Base-by-base conservation (phyloP, 2,329 filamentous ascomycete genomes). In the Incumbomyces lentus region DNA sequence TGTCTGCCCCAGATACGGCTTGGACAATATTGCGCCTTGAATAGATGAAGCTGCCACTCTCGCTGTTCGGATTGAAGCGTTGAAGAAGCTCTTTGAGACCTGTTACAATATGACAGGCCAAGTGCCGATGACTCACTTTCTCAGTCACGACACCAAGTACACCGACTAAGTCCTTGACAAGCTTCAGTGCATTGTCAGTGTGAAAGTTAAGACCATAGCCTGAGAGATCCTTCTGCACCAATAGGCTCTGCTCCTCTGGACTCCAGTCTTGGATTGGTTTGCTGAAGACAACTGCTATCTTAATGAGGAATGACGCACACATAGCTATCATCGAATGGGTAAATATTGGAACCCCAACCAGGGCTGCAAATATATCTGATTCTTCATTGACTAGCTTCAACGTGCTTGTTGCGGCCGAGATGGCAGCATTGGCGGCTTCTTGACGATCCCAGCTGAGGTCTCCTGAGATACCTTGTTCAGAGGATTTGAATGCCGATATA, bases 361-460 rank as follows among this genome's bases (percentile, higher is more conserved):
- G 62, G 11, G 71, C 70, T 29, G 67, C 64, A 2, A 66, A 63
- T 35, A 74, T 69, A 51, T 72, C 66, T 6, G 60, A 56, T 33
- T 73, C 71, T 14, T 74, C 67, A 1, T 69, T 60, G 1, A 67
- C 62, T 55, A 69, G 67, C 38, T 67, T 68, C 2, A 74, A 58
- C 29, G 65, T 68, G 6, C 64, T 62, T 61, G 66, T 72, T 49
- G 58, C 71, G 40, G 62, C 73, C 56, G 58, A 70, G 56, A 64
- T 74, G 58, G 57, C 71, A 56, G 66, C 62, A 49, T 68, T 68
- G 19, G 66, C 66, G 6, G 64, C 66, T 54, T 68, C 66, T 52
- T 64, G 67, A 36, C 66, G 65, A 40, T 68, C 66, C 57, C 66
- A 63, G 16, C 64, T 67, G 47, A 68, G 66, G 6, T 62, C 56